These are phyloP conservation scores for Neocucurbitaria cava DNA, from an alignment of 2,329 filamentous ascomycete genomes.

Conservation along the genomic window DNA sequence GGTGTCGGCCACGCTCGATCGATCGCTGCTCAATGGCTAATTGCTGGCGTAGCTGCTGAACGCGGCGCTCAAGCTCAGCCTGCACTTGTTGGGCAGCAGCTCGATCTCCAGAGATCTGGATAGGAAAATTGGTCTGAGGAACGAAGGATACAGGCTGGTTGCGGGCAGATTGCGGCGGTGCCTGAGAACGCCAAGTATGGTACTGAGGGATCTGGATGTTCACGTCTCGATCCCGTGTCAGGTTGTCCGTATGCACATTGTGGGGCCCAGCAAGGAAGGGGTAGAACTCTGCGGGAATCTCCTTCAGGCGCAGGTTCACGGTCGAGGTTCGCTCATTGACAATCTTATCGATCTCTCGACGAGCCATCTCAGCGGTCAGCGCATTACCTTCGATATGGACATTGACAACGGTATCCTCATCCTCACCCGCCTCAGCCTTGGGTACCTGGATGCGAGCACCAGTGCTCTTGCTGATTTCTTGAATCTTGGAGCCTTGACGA, in stretches of 20 bases:
- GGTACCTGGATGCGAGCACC: conserved; percentile 91
- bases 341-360: conserved; percentile 84
- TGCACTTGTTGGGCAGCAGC: conserved; percentile 79
- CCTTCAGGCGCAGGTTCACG: conserved; percentile 79
- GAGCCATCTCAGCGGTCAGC: conserved; percentile 82
- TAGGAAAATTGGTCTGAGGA: conserved; percentile 76
- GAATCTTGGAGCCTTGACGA: conserved; percentile 87
- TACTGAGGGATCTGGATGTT: conserved; percentile 85
- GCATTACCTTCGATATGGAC: conserved; percentile 91
- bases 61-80: conserved; percentile 80
- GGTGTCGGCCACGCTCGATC: conserved; percentile 86
- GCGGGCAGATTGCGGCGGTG: conserved; percentile 68
- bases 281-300: conserved; percentile 90
- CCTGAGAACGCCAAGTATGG: conserved; percentile 72
- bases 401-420: conserved; percentile 79
- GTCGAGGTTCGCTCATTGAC: conserved; percentile 85
- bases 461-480: conserved; percentile 85
- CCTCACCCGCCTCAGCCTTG: conserved; percentile 80
- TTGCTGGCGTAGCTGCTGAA: conserved; percentile 75
- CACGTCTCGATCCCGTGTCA: conserved; percentile 77
- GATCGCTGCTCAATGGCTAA: conserved; percentile 79
- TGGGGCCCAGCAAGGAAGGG: conserved; percentile 89
- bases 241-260: conserved; percentile 69
- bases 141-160: conserved; percentile 74
- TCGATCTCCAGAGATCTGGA: conserved; percentile 86